These are phyloP conservation scores for Solioccasus polychromus DNA, from an alignment of 768 basidiomycete species.

Conservation along the genomic window DNA sequence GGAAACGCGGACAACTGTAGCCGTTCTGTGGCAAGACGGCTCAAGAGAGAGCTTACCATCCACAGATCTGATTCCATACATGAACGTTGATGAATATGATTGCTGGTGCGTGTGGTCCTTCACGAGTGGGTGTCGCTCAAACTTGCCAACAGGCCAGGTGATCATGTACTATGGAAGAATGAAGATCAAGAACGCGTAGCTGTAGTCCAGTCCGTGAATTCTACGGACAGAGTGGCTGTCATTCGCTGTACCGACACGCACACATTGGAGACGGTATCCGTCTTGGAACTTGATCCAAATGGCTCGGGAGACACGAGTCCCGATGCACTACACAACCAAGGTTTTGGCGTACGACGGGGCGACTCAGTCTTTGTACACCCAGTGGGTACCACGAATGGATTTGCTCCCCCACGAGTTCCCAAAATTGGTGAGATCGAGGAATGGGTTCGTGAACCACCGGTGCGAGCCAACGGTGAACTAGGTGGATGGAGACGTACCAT, in stretches of 20 bases:
- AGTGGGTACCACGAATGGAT: slow-evolving; percentile 70
- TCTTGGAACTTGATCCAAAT: slow-evolving; percentile 87
- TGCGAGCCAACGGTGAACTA: slow-evolving; percentile 47
- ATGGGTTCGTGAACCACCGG: slow-evolving; percentile 67
- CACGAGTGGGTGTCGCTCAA: slow-evolving; percentile 2
- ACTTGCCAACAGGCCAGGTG: slow-evolving; percentile 69
- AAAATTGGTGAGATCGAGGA: slow-evolving; percentile 80
- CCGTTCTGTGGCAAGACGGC: slow-evolving; percentile 89
- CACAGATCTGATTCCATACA: slow-evolving; percentile 71
- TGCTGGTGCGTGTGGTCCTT: slow-evolving; percentile 59
- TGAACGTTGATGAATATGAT: slow-evolving; percentile 89
- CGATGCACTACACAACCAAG: slow-evolving; percentile 46
- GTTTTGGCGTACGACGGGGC: slow-evolving; percentile 77
- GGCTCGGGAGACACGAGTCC: slow-evolving; percentile 56
- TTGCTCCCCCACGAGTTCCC: slow-evolving; percentile 66
- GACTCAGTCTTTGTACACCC: slow-evolving; percentile 82
- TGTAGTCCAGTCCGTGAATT: slow-evolving; percentile 77
- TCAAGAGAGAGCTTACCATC: slow-evolving; percentile 57
- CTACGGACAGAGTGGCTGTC: slow-evolving; percentile 64
- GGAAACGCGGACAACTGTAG: slow-evolving; percentile 66
- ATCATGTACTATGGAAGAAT: slow-evolving; percentile 80
- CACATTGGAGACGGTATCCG: slow-evolving; percentile 64
- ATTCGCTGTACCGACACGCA: slow-evolving; percentile 57
- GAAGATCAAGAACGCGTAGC: slow-evolving; percentile 67
- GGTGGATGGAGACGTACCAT: slow-evolving; percentile 72